A percentile compares a stretch with the other conserved stretches of the same genome.
These are phyloP conservation scores for Crithidia brevicula DNA, from an alignment of 208 protist genomes.

Conservation along the genomic window DNA sequence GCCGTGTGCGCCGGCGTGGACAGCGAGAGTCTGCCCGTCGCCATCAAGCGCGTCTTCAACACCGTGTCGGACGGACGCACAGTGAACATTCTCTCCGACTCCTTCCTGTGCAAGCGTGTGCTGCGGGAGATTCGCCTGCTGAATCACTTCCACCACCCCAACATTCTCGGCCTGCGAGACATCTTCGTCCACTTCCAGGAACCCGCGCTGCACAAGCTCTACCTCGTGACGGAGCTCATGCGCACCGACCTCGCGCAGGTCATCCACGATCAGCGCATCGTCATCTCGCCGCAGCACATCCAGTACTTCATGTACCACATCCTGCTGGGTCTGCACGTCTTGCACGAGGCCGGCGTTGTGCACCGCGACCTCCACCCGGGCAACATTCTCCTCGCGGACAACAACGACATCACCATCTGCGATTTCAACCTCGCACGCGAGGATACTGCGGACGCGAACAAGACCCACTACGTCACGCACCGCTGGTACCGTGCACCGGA, in stretches of 20 bases:
- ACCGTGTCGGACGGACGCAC: slow-evolving; percentile 81
- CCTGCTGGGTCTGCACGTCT: slow-evolving; percentile 93
- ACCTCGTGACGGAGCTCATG: slow-evolving; percentile 97
- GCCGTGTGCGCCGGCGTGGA: slow-evolving; percentile 85
- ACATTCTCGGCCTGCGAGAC: slow-evolving; percentile 95
- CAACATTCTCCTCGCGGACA: slow-evolving; percentile 89
- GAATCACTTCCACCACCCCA: slow-evolving; percentile 96
- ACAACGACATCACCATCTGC: slow-evolving; percentile 95
- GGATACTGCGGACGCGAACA: slow-evolving; percentile 81
- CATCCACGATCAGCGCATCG: slow-evolving; percentile 95
- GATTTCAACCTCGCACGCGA: slow-evolving; percentile 97
- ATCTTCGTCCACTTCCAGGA: slow-evolving; percentile 91
- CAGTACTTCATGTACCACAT: slow-evolving; percentile 98
- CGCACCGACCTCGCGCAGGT: slow-evolving; percentile 93
- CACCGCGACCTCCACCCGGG: slow-evolving; percentile 93
- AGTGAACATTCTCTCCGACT: slow-evolving; percentile 87
- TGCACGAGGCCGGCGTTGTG: slow-evolving; percentile 91
- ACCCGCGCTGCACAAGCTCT: slow-evolving; percentile 94
- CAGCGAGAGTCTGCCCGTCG: slow-evolving; percentile 62
- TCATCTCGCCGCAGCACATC: slow-evolving; percentile 94
- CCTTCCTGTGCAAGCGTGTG: slow-evolving; percentile 91
- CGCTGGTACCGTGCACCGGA: slow-evolving; percentile 98
- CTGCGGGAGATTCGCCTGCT: slow-evolving; percentile 94
- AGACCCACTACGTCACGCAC: slow-evolving; percentile 95
- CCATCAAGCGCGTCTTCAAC: slow-evolving; percentile 90